phyloP scores from a whole-genome alignment of 2,329 filamentous ascomycete species.

The Cylindrodendrum hubeiense region DNA sequence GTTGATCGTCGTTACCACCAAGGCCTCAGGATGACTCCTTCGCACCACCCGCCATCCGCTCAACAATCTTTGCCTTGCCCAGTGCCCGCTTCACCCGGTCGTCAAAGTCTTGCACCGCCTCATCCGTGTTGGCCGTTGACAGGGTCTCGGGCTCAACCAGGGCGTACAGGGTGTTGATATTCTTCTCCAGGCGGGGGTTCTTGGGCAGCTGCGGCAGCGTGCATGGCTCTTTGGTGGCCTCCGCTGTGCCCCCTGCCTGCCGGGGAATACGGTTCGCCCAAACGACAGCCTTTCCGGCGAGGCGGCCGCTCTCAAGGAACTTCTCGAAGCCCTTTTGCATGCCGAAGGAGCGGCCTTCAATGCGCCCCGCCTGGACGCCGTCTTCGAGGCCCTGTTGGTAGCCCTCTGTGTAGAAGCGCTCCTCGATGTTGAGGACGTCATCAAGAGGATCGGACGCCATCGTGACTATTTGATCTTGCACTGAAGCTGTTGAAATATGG shows the following conservation, averaged over 20 bases:
- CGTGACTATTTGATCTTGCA: slow-evolving; percentile 22
- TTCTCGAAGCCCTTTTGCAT: slow-evolving; percentile 95
- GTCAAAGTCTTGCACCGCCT: slow-evolving; percentile 91
- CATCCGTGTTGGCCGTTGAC: slow-evolving; percentile 85
- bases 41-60: slow-evolving; percentile 68
- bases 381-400: slow-evolving; percentile 81
- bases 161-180: slow-evolving; percentile 80
- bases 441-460: slow-evolving; percentile 65
- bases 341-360: slow-evolving; percentile 91
- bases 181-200: slow-evolving; percentile 79
- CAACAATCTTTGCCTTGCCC: slow-evolving; percentile 87
- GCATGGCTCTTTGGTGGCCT: slow-evolving; percentile 12
- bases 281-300: slow-evolving; percentile 84
- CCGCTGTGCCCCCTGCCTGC: slow-evolving; percentile 24
- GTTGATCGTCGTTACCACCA: slow-evolving; percentile 17
- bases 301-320: slow-evolving; percentile 81
- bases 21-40: slow-evolving; percentile 31
- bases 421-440: slow-evolving; percentile 70
- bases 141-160: slow-evolving; percentile 84
- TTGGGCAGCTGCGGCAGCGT: slow-evolving; percentile 59
- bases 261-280: slow-evolving; percentile 79
- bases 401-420: slow-evolving; percentile 84
- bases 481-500: slow-evolving; percentile 9
- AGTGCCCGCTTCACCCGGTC: slow-evolving; percentile 86
- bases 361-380: slow-evolving; percentile 80